Evolutionary conservation across 1,139 yeast genomes (phyloP), one percentile per base, ranked within the genome.

Genomic region (Geotrichum aggregatum): DNA sequence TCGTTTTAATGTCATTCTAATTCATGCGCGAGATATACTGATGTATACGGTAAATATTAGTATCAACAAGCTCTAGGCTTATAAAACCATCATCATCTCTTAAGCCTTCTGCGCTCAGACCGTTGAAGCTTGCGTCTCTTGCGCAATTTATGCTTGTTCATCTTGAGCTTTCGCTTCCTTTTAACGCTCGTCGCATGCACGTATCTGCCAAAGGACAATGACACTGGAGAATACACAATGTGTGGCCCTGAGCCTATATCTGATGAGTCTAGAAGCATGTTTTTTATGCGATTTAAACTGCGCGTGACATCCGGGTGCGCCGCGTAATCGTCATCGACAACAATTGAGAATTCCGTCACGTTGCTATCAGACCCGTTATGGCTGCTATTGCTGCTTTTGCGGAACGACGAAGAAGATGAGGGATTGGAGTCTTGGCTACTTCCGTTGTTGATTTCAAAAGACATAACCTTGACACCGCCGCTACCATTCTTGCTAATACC

Each of bases 101-200:
- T 50, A 13, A 71, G 65, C 53, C 71, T 67, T 55, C 73, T 62
- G 56, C 71, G 66, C 58, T 66, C 61, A 33, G 74, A 68, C 34
- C 74, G 65, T 62, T 72, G 75, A 54, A 66, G 70, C 68, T 68
- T 72, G 61, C 74, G 66, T 55, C 77, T 66, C 72, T 73, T 73
- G 60, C 69, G 67, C 62, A 70, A 69, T 63, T 73, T 73, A 61
- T 73, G 77, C 55, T 73, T 64, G 68, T 73, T 74, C 76, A 73
- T 73, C 66, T 73, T 73, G 53, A 72, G 66, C 59, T 71, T 66
- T 53, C 77, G 65, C 65, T 73, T 73, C 51, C 77, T 68, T 59
- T 68, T 67, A 52, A 73, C 76, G 44, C 71, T 63, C 16, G 75
- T 71, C 45, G 67, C 59, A 38, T 61, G 56, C 52, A 63, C 52